phyloP scores from a whole-genome alignment of 2,329 filamentous ascomycete species.

The Endothia cerciana region DNA sequence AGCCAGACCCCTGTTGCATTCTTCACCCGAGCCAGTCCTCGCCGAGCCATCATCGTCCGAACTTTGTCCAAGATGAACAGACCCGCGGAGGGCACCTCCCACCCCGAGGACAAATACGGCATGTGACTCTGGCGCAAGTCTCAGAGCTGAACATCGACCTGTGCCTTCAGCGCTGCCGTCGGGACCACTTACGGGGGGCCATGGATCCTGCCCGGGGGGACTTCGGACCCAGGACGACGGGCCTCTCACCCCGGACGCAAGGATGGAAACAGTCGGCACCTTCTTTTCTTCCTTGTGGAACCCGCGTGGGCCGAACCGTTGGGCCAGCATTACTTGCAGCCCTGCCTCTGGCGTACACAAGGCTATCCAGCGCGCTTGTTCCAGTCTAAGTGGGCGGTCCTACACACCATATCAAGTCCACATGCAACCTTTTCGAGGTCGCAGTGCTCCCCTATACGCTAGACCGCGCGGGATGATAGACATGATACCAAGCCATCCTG shows the following conservation, averaged over 20 bases:
- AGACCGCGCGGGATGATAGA: constrained; percentile 9
- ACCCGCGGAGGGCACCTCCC: not conserved
- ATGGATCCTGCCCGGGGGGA: not conserved
- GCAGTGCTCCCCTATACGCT: too few relatives aligned
- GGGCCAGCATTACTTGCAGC: not conserved
- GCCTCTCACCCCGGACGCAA: not conserved
- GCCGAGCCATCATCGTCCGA: constrained; percentile 1
- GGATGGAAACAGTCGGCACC: not conserved
- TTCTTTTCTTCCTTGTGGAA: not conserved
- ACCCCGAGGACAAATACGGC: not conserved
- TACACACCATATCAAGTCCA: not conserved
- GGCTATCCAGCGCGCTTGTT: not conserved
- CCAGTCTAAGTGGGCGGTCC: not conserved
- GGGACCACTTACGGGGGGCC: not conserved
- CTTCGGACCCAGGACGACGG: not conserved
- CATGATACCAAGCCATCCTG: not conserved
- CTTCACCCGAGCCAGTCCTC: not conserved
- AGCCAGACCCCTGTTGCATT: not conserved
- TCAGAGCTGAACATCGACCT: not conserved
- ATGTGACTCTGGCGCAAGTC: not conserved
- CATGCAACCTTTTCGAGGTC: not conserved
- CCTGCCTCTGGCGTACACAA: constrained; percentile 1
- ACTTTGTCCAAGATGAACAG: not conserved
- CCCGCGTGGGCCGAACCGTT: not conserved
- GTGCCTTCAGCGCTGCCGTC: not conserved